phyloP scores from a whole-genome alignment of 2,329 filamentous ascomycete species.

The Aspergillus candidus region DNA sequence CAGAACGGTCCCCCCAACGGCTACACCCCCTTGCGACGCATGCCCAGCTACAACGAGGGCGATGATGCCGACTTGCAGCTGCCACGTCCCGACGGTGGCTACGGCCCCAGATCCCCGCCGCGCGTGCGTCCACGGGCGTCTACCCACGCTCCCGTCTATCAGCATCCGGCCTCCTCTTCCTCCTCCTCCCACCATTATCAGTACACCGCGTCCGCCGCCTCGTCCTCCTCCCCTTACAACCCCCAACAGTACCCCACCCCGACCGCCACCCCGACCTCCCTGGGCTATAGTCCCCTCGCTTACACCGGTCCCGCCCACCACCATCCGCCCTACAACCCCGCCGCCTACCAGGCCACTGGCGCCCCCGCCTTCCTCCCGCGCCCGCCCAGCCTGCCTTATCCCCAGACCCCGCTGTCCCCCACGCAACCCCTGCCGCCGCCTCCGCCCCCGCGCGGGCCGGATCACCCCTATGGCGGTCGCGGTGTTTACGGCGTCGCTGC shows the following conservation, averaged over 20 bases:
- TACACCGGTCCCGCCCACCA: conserved; percentile 37
- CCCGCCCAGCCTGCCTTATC: conserved; percentile 26
- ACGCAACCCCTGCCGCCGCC: conserved; percentile 25
- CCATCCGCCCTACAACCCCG: conserved; percentile 47
- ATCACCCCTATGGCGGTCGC: conserved; percentile 35
- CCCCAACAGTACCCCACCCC: conserved; percentile 55
- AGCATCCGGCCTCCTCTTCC: conserved; percentile 26
- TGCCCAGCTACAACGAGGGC: conserved; percentile 68
- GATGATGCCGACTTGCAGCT: conserved; percentile 52
- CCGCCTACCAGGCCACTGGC: conserved; percentile 41
- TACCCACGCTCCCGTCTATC: too few relatives aligned
- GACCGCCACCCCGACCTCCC: conserved; percentile 38
- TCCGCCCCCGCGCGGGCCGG: conserved; percentile 32
- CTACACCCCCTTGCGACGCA: conserved; percentile 45
- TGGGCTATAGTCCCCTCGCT: conserved; percentile 66
- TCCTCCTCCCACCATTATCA: conserved; percentile 48
- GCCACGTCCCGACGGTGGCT: conserved; percentile 2
- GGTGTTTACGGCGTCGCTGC: conserved; percentile 22
- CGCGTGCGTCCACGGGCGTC: too few relatives aligned
- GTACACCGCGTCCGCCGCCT: conserved; percentile 21
- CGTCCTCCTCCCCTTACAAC: conserved; percentile 52
- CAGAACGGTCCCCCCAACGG: conserved; percentile 37
- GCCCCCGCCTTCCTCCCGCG: conserved; percentile 24
- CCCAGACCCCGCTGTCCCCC: conserved; percentile 27
- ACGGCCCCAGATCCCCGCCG: conserved; percentile 11